A percentile compares a stretch with the other conserved stretches of the same genome.
These are phyloP conservation scores for Biscogniauxia mediterranea DNA, from an alignment of 2,329 filamentous ascomycete genomes.

Conservation along the genomic window DNA sequence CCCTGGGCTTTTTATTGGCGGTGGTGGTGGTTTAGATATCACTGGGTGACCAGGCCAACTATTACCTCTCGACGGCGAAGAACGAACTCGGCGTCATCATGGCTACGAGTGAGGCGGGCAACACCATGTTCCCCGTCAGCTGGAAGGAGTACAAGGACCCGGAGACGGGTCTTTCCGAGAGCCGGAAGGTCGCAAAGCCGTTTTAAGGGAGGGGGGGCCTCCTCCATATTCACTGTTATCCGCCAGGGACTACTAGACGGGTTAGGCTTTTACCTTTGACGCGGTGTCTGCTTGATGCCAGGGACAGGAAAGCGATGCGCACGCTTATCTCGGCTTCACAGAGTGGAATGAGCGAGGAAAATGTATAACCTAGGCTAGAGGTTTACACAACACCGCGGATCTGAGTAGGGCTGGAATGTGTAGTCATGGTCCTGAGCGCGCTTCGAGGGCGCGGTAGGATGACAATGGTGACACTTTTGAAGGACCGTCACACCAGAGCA, in stretches of 20 bases:
- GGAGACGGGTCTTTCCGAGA: constrained; percentile 72
- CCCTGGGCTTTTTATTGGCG: not conserved
- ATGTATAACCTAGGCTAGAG: too few relatives aligned
- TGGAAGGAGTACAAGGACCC: constrained; percentile 95
- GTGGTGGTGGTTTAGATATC: constrained; percentile 60
- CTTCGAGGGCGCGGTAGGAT: not conserved
- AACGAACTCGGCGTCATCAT: constrained; percentile 94
- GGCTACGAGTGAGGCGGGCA: constrained; percentile 82
- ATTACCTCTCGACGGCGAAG: constrained; percentile 88
- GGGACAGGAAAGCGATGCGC: too few relatives aligned
- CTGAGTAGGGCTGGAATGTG: not conserved
- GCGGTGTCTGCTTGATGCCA: too few relatives aligned
- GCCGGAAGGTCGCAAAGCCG: constrained; percentile 91
- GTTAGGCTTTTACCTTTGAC: too few relatives aligned
- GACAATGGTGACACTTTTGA: not conserved
- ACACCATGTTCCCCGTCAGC: constrained; percentile 87
- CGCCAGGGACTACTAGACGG: too few relatives aligned
- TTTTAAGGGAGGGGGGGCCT: constrained; percentile 55
- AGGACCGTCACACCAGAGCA: not conserved
- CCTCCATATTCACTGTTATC: too few relatives aligned
- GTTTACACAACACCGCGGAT: too few relatives aligned
- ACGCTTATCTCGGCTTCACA: too few relatives aligned
- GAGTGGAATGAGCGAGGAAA: too few relatives aligned
- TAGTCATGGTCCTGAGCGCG: not conserved
- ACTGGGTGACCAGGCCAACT: constrained; percentile 89